Evolutionary conservation across 352 stramenopile species (phyloP).

Genomic region (Phytophthora lateralis): DNA sequence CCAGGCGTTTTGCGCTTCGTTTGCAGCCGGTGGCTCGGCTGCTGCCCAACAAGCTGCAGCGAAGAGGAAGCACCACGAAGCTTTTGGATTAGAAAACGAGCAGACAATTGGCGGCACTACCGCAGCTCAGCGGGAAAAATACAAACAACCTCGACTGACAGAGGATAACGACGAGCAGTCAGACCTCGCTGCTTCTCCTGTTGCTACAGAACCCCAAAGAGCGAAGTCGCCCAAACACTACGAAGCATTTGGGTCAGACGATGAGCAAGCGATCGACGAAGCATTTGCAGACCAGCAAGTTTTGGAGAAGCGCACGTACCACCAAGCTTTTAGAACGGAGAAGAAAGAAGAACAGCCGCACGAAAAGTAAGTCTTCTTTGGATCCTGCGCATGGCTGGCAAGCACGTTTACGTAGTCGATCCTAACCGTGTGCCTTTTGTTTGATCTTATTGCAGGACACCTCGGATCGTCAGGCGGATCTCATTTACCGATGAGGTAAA

Average conservation of each 20-base stretch:
- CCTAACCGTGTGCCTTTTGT: constrained; percentile 13
- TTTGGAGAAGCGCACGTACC: constrained; percentile 25
- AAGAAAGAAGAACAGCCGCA: constrained; percentile 16
- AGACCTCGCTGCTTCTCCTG: neutral
- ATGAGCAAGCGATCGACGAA: constrained; percentile 14
- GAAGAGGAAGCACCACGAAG: constrained; percentile 35
- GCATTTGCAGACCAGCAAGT: constrained; percentile 12
- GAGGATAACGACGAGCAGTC: constrained; percentile 2
- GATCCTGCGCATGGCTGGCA: neutral
- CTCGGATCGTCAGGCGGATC: constrained; percentile 38
- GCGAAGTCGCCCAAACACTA: constrained; percentile 41
- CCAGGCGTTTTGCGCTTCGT: constrained; percentile 40
- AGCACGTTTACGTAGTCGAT: neutral
- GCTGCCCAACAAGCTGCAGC: constrained; percentile 20
- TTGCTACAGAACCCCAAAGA: constrained; percentile 5
- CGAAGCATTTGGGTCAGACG: constrained; percentile 34
- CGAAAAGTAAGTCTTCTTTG: constrained; percentile 30
- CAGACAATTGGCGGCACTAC: constrained; percentile 1
- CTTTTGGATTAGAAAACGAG: constrained; percentile 29
- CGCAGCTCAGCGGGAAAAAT: constrained; percentile 10
- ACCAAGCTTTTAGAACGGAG: constrained; percentile 27
- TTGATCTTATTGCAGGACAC: constrained; percentile 29
- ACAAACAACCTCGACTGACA: constrained; percentile 18
- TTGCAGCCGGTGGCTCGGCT: constrained; percentile 31
- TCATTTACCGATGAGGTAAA: constrained; percentile 39